phyloP scores from a whole-genome alignment of 2,329 filamentous ascomycete species.

The Fusarium torreyae region DNA sequence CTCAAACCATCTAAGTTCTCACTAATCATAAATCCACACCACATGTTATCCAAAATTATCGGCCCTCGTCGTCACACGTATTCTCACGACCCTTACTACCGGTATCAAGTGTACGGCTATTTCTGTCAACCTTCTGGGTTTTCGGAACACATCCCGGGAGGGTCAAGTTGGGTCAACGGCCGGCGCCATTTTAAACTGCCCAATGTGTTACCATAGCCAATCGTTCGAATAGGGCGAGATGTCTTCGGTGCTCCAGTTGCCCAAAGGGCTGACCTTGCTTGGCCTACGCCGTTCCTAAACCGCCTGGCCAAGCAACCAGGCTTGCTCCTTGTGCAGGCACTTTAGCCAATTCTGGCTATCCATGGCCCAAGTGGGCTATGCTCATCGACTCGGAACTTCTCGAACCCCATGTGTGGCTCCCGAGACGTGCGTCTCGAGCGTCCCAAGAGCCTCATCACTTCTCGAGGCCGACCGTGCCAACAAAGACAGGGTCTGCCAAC shows the following conservation, averaged over 20 bases:
- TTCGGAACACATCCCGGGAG: conserved; percentile 48
- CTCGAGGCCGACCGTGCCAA: conserved; percentile 38
- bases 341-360: conserved; percentile 44
- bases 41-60: not conserved
- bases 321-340: conserved; percentile 35
- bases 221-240: conserved; percentile 48
- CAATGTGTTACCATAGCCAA: conserved; percentile 45
- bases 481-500: conserved; percentile 26
- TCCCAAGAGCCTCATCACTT: conserved; percentile 46
- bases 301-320: conserved; percentile 43
- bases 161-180: conserved; percentile 46
- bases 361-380: conserved; percentile 41
- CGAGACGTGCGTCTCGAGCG: conserved; percentile 33
- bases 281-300: conserved; percentile 37
- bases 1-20: not conserved
- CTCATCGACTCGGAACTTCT: conserved; percentile 41
- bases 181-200: conserved; percentile 50
- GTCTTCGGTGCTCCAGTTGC: conserved; percentile 33
- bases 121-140: conserved; percentile 32
- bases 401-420: conserved; percentile 43
- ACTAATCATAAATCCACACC: not conserved
- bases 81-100: conserved; percentile 15
- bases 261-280: conserved; percentile 42
- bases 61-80: conserved; percentile 16
- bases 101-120: conserved; percentile 19